Evolutionary conservation across 2,329 filamentous ascomycete genomes (phyloP), one percentile per base, ranked within the genome.

Genomic region (Parafenestella ontariensis): DNA sequence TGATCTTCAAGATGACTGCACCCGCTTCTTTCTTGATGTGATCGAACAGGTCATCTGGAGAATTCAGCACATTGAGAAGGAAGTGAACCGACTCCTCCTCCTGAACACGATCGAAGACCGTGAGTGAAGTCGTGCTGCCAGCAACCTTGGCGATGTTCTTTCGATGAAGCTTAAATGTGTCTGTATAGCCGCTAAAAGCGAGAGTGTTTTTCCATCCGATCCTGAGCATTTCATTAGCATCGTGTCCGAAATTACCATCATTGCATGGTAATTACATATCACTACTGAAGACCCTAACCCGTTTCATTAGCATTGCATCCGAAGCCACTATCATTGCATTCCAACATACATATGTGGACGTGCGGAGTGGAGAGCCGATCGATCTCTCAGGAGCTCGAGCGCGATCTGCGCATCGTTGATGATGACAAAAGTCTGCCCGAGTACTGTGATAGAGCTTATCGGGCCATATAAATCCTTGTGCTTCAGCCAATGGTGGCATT

Each of bases 401-500:
- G 62, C 67, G 10, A 69, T 59, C 6, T 59, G 18, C 3, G 52
- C 42, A 31, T 71, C 68, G 24, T 70, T 58, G 17, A 70, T 62
- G 15, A 69, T 59, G 17, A 70, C 40, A 2, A 71, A 56, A 2
- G 68, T 64, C 17, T 65, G 62, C 1, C 68, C 68, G 23, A 71
- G 37, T 11, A 68, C 57, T 6, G 58, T 69, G 24, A 68, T 45
- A 9, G 65, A 69, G 47, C 59, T 67, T 24, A 67, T 58, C 0
- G 62, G 65, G 15, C 64, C 66, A 42, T 70, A 69, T 3, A 66
- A 46, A 13, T 78, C 72, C 59, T 79, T 81, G 54, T 79, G 74
- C 40, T 80, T 69, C 1, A 77, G 49, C 78, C 78, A 81, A 48
- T 81, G 78, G 18, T 74, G 55, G 63, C 70, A 78, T 46, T 81